Evolutionary conservation across 371 early-diverging fungal species (phyloP).

Genomic region (Mycotypha africana): DNA sequence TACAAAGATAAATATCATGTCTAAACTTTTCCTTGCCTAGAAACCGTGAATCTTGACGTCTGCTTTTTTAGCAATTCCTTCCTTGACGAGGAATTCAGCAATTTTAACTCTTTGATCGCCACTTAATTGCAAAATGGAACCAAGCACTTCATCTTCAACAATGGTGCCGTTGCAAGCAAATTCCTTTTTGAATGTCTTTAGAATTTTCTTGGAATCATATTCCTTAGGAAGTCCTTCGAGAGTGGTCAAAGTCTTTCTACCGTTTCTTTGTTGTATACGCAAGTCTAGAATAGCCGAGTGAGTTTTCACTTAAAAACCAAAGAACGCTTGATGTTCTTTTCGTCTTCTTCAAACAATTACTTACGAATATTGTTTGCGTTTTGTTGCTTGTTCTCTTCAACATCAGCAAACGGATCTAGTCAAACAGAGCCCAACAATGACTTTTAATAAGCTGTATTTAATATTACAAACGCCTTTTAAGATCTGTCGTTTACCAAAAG

Average conservation of each 20-base stretch:
- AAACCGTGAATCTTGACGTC: constrained; percentile 91
- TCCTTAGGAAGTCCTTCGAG: constrained; percentile 82
- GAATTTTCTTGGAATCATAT: constrained; percentile 82
- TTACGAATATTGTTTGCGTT: constrained; percentile 72
- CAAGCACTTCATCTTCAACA: constrained; percentile 86
- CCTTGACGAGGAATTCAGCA: constrained; percentile 66
- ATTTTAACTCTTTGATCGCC: constrained; percentile 95
- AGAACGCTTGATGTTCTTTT: too few relatives aligned
- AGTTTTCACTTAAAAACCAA: too few relatives aligned
- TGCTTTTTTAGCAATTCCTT: constrained; percentile 79
- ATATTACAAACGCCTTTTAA: background rate
- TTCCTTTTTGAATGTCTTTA: constrained; percentile 94
- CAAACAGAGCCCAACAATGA: background rate
- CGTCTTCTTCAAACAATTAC: too few relatives aligned
- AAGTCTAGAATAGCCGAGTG: constrained; percentile 80
- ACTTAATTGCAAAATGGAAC: constrained; percentile 88
- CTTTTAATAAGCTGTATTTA: too few relatives aligned
- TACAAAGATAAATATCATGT: background rate
- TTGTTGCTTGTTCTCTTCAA: constrained; percentile 55
- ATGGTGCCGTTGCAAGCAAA: constrained; percentile 97
- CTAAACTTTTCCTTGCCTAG: too few relatives aligned
- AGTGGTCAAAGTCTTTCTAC: constrained; percentile 92
- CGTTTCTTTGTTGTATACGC: constrained; percentile 97
- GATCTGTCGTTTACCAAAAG: constrained; percentile 17
- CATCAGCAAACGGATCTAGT: constrained; percentile 80